Conservation (phyloP, 306 rosid species). For the Vachellia collinsii region DNA sequence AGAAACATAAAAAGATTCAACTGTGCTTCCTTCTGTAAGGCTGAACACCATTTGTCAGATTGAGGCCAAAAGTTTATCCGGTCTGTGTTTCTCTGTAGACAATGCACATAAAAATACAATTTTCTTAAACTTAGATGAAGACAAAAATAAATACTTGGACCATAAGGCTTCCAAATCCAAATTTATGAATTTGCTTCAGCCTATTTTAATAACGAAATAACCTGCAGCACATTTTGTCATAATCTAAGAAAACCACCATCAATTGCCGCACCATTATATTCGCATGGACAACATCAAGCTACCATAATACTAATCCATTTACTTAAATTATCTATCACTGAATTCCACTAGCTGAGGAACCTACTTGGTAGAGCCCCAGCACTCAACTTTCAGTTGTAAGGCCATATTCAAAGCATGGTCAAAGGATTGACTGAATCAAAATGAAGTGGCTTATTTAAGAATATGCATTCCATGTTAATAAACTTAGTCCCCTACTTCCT, state of each 20-base stretch:
- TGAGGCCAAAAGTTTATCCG: slow-evolving; percentile 1
- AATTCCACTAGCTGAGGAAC: neutral
- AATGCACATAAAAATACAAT: neutral
- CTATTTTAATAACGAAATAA: neutral
- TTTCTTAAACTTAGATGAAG: neutral
- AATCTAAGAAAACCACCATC: neutral
- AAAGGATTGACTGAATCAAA: neutral
- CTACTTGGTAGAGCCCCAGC: neutral
- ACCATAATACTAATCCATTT: neutral
- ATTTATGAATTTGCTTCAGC: neutral
- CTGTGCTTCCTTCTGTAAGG: slow-evolving; percentile 37
- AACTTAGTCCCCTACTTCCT: neutral
- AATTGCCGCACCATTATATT: neutral
- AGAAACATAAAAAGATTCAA: slow-evolving; percentile 42
- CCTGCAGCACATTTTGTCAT: neutral
- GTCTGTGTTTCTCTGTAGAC: slow-evolving; percentile 6
- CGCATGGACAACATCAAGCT: neutral
- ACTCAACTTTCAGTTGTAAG: neutral
- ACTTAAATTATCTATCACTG: neutral
- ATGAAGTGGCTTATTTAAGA: neutral
- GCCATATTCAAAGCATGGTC: neutral
- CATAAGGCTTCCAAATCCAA: neutral
- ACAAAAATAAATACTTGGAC: neutral
- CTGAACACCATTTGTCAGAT: slow-evolving; percentile 40
- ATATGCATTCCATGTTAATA: neutral